Evolutionary conservation across 2,329 filamentous ascomycete species (phyloP), one percentile per base, ranked within the genome.

Genomic region (Aspergillus sp.): DNA sequence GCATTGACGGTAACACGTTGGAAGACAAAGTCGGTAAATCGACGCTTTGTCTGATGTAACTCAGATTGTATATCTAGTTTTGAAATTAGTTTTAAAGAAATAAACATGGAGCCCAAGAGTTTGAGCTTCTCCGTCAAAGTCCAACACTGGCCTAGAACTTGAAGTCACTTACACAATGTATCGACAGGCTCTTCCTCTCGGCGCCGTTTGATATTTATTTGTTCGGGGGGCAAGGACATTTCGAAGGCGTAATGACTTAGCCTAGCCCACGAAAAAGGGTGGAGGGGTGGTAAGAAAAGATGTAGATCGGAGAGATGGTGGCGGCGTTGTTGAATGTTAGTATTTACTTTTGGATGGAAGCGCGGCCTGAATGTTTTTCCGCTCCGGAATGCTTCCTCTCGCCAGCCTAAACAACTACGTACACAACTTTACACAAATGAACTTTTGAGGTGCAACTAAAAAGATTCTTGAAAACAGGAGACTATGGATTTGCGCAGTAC

Each of bases 171-270:
- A 82, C 79, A 80, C 50, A 84, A 72, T 21, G 79, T 77, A 59
- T 85, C 82, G n/a, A 84, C 78, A 3, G 83, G 81, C 48, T 82
- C 81, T 54, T 85, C 82, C 55, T 80, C 78, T 55, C 82, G 79
- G 62, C 83, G 81, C 56, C 83, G 78, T 72, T 85, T 86, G 67
- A 86, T 79, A 23, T 77, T 79, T 51, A 82, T 80, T 41, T 79
- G 76, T 54, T 82, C 79, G 41, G 80, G 80, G 45, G 79, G 77
- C 40, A 78, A 65, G 27, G 78, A 56, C 79, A 82, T 82, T 6
- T 21, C 55, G 46, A 21, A 23, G 35, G 11, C 27, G 50, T 21
- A 12, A 19, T 2, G 7, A 5, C 1, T n/a, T 11, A 15, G 14
- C 9, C n/a, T 14, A 17, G 33, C 6, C 15, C 6, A 40, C 2